phyloP scores from a whole-genome alignment of 495 filamentous ascomycete genomes.

The Talaromyces adpressus region DNA sequence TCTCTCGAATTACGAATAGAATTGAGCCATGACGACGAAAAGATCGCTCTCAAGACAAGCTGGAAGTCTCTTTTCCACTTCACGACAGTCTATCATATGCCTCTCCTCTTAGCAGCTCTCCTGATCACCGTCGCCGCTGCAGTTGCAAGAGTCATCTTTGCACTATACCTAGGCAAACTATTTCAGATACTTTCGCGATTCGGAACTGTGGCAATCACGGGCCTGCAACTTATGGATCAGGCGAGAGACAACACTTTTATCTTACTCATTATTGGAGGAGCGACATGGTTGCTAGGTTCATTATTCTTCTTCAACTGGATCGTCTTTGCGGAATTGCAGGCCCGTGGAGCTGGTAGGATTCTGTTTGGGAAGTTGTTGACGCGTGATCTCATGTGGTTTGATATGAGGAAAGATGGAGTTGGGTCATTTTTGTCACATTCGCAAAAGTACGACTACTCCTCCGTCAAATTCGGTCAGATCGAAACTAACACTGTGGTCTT shows the following conservation, averaged over 20 bases:
- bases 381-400: slow-evolving; percentile 81
- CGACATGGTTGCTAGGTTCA: slow-evolving; percentile 58
- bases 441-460: slow-evolving; percentile 57
- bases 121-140: slow-evolving; percentile 54
- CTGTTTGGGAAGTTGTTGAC: slow-evolving; percentile 61
- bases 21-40: background rate
- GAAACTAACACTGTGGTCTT: background rate
- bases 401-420: slow-evolving; percentile 63
- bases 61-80: slow-evolving; percentile 65
- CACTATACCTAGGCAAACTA: slow-evolving; percentile 67
- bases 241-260: slow-evolving; percentile 51
- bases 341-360: slow-evolving; percentile 49
- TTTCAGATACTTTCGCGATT: slow-evolving; percentile 67
- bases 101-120: slow-evolving; percentile 43
- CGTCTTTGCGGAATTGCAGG: slow-evolving; percentile 75
- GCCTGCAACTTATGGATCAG: slow-evolving; percentile 43
- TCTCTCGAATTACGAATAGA: background rate
- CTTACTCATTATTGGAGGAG: slow-evolving; percentile 53
- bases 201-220: slow-evolving; percentile 46
- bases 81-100: slow-evolving; percentile 55
- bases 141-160: slow-evolving; percentile 52
- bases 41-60: slow-evolving; percentile 13
- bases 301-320: slow-evolving; percentile 63
- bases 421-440: slow-evolving; percentile 61
- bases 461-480: background rate